These are phyloP conservation scores for Penicillium daleae DNA, from an alignment of 495 filamentous ascomycete species.

Conservation along the genomic window DNA sequence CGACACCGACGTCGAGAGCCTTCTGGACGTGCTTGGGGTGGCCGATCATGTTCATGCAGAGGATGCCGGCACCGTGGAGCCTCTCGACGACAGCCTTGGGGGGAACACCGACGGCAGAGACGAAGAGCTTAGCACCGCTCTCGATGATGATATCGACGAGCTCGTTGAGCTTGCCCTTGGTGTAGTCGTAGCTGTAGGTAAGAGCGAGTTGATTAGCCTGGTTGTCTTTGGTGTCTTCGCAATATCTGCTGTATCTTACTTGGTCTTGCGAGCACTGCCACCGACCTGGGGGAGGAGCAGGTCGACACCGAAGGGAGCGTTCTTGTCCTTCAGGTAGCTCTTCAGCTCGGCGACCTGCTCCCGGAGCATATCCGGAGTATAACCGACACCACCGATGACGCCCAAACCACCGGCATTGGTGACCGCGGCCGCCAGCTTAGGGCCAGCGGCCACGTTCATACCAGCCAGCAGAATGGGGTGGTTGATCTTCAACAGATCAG, in stretches of 20 bases:
- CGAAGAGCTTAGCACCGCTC: slow-evolving; percentile 87
- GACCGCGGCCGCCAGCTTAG: slow-evolving; percentile 94
- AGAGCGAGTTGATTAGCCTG: slow-evolving; percentile 21
- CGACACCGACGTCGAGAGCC: slow-evolving; percentile 83
- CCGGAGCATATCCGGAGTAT: slow-evolving; percentile 94
- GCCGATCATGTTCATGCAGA: slow-evolving; percentile 99
- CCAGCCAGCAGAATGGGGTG: slow-evolving; percentile 94
- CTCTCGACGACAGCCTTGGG: slow-evolving; percentile 85
- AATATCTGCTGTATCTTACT: no score
- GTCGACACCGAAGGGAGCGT: slow-evolving; percentile 97
- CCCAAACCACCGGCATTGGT: slow-evolving; percentile 96
- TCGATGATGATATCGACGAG: slow-evolving; percentile 92
- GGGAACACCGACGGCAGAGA: slow-evolving; percentile 94
- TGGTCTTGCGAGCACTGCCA: slow-evolving; percentile 90
- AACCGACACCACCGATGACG: slow-evolving; percentile 94
- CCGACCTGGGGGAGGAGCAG: slow-evolving; percentile 93
- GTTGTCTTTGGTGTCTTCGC: not conserved
- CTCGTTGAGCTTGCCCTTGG: slow-evolving; percentile 95
- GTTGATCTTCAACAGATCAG: slow-evolving; percentile 95
- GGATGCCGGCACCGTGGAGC: slow-evolving; percentile 82
- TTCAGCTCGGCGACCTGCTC: slow-evolving; percentile 97
- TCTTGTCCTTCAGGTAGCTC: slow-evolving; percentile 86
- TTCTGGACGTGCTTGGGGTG: slow-evolving; percentile 99
- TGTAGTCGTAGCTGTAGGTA: slow-evolving; percentile 99
- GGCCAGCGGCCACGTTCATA: slow-evolving; percentile 98